Percentiles rank a stretch among this genome's conserved stretches.
Evolutionary conservation across 176 grass and related monocot genomes (phyloP).

Genomic region (Ananas comosus): DNA sequence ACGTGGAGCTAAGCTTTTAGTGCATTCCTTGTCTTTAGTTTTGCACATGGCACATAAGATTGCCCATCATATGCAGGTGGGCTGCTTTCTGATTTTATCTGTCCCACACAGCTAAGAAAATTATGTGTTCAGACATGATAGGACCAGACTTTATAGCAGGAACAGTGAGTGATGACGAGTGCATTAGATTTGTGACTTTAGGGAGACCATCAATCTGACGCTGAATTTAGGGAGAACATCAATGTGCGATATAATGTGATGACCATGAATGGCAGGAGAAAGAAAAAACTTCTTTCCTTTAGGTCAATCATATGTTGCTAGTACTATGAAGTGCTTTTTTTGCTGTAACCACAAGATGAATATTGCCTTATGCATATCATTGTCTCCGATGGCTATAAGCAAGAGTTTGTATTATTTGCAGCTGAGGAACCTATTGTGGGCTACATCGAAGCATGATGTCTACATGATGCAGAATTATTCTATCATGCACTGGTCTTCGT

Average conservation of each 20-base stretch:
- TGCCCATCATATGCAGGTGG: no score
- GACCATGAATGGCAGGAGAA: not conserved
- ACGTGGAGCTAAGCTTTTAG: no score
- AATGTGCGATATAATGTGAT: not conserved
- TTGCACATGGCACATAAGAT: no score
- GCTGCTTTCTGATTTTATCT: no score
- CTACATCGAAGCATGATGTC: constrained; percentile 91
- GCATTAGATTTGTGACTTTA: no score
- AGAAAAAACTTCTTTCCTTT: not conserved
- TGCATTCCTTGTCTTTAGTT: no score
- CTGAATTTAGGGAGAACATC: no score
- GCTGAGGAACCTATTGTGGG: constrained; percentile 92
- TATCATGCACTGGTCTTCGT: constrained; percentile 75
- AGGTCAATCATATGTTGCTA: not conserved
- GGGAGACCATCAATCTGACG: no score
- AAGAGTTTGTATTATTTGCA: constrained; percentile 14
- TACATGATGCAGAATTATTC: constrained; percentile 74
- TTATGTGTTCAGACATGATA: no score
- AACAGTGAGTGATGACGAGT: no score
- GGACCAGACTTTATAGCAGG: no score
- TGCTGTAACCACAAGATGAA: not conserved
- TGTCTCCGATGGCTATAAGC: not conserved
- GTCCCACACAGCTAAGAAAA: no score
- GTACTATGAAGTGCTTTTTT: not conserved
- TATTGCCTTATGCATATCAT: not conserved